Base-by-base conservation (phyloP, 129 eudicot genomes). In the Tanacetum coccineum region DNA sequence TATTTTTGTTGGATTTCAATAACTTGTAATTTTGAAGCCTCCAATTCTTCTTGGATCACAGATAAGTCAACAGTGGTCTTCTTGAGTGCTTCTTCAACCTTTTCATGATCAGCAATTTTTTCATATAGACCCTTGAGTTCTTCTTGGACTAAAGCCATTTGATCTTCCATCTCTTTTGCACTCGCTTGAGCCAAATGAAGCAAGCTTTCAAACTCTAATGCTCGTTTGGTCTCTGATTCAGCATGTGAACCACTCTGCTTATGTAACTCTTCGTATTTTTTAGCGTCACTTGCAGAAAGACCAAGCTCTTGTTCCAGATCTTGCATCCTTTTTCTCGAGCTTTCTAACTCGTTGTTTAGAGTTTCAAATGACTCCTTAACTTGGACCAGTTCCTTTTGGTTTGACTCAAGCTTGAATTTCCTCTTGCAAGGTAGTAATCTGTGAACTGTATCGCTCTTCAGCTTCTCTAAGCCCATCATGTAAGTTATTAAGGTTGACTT, bases 241-340 rank as follows among this genome's bases (percentile, higher is more conserved):
- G 97, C 97, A 65, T 60, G 84, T 22, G 84, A 75, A 13, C 90
- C 93, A 6, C 96, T 91, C 67, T 91, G 72, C 64, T 80, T 84
- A 72, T 91, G 97, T 68, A 91, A 66, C 74, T 91, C 97, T 79
- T 91, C 93, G 22, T 79, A 87, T 68, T 83, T 91, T 22, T 70
- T 73, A 11, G 93, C 87, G 19, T 91, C 97, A 30, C 67, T 66
- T 21, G 80, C 59, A 1, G 95, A 91, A 61, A 66, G 65, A 48
- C 87, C 81, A 15, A 89, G 70, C 62, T 85, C 82, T 53, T 79
- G 83, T 60, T 87, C 97, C 47, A 87, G 68, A 64, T 79, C 95
- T 50, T 67, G 72, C 69, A 89, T 73, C 74, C 73, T 90, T 80
- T 87, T 89, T 61, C 74, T 94, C 4, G 95, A 74, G 74, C 62